Conservation (phyloP, 1,284 basidiomycete species). For the Trichosporon inkin region DNA sequence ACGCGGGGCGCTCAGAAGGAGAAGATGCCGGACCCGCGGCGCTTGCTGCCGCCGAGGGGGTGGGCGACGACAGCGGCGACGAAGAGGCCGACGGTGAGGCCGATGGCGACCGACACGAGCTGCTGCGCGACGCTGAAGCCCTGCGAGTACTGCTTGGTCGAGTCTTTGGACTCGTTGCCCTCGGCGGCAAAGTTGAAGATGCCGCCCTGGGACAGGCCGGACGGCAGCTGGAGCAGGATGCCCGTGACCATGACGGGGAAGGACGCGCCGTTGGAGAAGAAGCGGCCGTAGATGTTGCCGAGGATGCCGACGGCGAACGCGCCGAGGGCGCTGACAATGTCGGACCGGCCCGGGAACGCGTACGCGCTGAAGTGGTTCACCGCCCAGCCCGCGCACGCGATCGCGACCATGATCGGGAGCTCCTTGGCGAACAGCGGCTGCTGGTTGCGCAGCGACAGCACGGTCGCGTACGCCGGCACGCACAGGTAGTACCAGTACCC, state of each 20-base stretch:
- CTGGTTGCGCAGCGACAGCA: conserved; percentile 71
- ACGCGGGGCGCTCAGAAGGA: conserved; percentile 36
- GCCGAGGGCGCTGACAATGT: conserved; percentile 70
- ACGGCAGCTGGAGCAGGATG: conserved; percentile 81
- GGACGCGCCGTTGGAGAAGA: conserved; percentile 48
- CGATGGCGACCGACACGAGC: conserved; percentile 53
- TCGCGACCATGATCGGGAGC: conserved; percentile 61
- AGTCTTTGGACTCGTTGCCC: conserved; percentile 11
- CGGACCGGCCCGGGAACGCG: conserved; percentile 65
- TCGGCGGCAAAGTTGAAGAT: conserved; percentile 57
- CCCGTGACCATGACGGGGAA: conserved; percentile 58
- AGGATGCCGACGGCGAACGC: conserved; percentile 77
- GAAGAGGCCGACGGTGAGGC: conserved; percentile 63
- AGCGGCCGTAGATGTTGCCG: conserved; percentile 75
- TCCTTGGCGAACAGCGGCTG: conserved; percentile 69
- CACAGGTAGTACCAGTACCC: conserved; percentile 63
- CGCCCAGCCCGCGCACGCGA: conserved; percentile 70
- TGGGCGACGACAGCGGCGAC: conserved; percentile 53
- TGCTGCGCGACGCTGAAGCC: conserved; percentile 50
- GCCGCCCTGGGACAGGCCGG: conserved; percentile 57
- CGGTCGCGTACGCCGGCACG: conserved; percentile 70
- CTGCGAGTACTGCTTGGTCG: conserved; percentile 51
- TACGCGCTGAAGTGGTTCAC: conserved; percentile 68
- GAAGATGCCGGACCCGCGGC: conserved; percentile 51
- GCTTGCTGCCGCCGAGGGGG: conserved; percentile 52